Base-by-base conservation (phyloP, 495 filamentous ascomycete species). In the Aspergillus sparsus region DNA sequence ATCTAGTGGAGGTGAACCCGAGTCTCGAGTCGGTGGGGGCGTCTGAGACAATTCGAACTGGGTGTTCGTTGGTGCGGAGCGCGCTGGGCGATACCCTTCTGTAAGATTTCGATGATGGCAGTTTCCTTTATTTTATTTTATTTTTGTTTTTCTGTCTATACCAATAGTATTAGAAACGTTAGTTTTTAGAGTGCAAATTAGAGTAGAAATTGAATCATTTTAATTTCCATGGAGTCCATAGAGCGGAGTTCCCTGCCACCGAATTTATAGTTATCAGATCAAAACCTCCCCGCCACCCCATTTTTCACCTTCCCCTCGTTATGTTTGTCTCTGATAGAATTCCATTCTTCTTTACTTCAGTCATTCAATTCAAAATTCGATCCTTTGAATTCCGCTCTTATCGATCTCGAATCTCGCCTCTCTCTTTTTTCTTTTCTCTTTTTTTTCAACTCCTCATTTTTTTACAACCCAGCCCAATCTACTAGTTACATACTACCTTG, bases 1-100 rank as follows among this genome's bases (percentile, higher is more conserved):
- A 99, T 72, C 77, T 99, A 70, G 95, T 91, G 16, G 94, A 99
- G 76, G 95, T 99, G 58, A 99, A 99, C 77, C 93, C 93, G 7
- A 89, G 84, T 59, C 75, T 96, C 61, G 93, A 90, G 63, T 76
- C 77, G 13, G 81, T 85, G 50, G 92, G 91, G 2, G 92, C 92
- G 1, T 81, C 83, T 32, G 92, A 97, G 73, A 98, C 94, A 2
- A 89, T 98, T 59, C 77, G 92, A 34, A 89, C 92, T 7, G 94
- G 94, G 2, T 94, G 92, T 72, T 93, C 89, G 45, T 77, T 98
- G 62, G 90, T 98, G 10, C 81, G 94, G 52, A 97, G 93, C 74
- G 93, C 91, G 8, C 70, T 97, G 55, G 94, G 94, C 10, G 94
- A 98, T 77, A 94, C 89, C 52, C 74, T 98, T 58, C 74, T 98